Conservation (phyloP, 306 rosid genomes). For the Herpetospermum pedunculosum region DNA sequence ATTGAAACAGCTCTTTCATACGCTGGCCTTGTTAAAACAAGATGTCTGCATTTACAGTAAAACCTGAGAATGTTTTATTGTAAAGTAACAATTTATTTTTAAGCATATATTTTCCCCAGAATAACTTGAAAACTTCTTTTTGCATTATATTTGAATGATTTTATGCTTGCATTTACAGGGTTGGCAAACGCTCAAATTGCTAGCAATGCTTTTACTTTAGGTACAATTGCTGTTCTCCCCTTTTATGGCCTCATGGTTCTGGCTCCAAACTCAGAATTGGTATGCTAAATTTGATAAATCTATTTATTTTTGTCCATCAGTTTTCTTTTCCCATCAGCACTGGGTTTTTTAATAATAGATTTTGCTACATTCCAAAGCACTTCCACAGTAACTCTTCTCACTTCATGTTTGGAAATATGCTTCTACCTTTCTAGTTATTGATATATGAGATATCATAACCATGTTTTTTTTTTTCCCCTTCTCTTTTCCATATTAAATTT, state of each 20-base stretch:
- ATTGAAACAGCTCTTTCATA: no score
- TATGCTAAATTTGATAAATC: slow-evolving; percentile 17
- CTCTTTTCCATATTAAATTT: background rate
- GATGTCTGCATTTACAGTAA: no score
- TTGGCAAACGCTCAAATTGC: slow-evolving; percentile 52
- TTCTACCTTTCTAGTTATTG: background rate
- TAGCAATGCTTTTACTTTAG: slow-evolving; percentile 58
- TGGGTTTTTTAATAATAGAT: background rate
- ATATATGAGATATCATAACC: background rate
- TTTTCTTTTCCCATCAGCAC: background rate
- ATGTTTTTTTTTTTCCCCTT: background rate
- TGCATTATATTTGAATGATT: background rate
- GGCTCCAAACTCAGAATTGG: slow-evolving; percentile 73
- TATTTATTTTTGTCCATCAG: background rate
- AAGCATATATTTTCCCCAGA: background rate
- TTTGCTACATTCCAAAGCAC: background rate
- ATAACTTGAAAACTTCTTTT: background rate
- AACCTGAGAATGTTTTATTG: background rate
- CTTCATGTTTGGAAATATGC: background rate
- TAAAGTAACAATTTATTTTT: background rate
- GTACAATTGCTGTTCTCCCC: slow-evolving; percentile 88
- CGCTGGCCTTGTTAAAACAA: no score
- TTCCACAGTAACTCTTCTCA: background rate
- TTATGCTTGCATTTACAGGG: slow-evolving; percentile 38
- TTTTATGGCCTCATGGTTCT: slow-evolving; percentile 88